Conservation (phyloP, 352 stramenopile species). For the Phytophthora macrochlamydospora region DNA sequence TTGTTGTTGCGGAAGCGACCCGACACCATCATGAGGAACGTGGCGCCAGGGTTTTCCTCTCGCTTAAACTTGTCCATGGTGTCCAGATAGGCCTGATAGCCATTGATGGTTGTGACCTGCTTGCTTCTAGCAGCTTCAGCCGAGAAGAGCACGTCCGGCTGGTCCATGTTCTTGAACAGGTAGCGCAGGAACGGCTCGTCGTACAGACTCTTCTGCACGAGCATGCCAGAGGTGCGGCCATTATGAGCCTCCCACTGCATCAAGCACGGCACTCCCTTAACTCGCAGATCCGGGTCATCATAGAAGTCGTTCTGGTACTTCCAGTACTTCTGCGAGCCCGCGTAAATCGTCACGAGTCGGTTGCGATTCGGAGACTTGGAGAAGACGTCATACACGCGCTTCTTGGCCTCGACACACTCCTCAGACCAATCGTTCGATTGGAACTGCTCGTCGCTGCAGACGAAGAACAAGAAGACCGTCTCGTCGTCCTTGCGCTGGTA, state of each 20-base stretch:
- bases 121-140: conserved; percentile 32
- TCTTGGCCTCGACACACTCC: conserved; percentile 46
- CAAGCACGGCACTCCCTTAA: conserved; percentile 47
- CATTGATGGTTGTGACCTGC: conserved; percentile 37
- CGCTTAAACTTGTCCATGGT: conserved; percentile 38
- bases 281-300: conserved; percentile 42
- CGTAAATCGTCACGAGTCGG: conserved; percentile 64
- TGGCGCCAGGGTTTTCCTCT: conserved; percentile 38
- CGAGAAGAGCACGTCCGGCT: conserved; percentile 30
- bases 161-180: conserved; percentile 45
- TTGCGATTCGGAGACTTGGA: conserved; percentile 54
- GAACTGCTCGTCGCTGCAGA: conserved; percentile 67
- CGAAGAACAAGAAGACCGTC: conserved; percentile 70
- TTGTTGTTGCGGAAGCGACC: conserved; percentile 70
- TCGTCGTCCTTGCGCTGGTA: conserved; percentile 48
- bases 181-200: conserved; percentile 54
- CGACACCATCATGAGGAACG: conserved; percentile 76
- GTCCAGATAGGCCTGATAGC: conserved; percentile 41
- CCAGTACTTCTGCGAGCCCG: conserved; percentile 51
- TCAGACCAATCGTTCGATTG: conserved; percentile 58
- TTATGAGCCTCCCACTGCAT: conserved; percentile 45
- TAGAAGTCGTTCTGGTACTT: conserved; percentile 51
- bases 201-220: conserved; percentile 42
- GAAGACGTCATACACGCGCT: conserved; percentile 67
- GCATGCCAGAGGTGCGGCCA: conserved; percentile 43